Percentiles rank a stretch among this genome's conserved stretches.
These are phyloP conservation scores for Crithidia expoeki DNA, from an alignment of 208 protist genomes.

Conservation along the genomic window DNA sequence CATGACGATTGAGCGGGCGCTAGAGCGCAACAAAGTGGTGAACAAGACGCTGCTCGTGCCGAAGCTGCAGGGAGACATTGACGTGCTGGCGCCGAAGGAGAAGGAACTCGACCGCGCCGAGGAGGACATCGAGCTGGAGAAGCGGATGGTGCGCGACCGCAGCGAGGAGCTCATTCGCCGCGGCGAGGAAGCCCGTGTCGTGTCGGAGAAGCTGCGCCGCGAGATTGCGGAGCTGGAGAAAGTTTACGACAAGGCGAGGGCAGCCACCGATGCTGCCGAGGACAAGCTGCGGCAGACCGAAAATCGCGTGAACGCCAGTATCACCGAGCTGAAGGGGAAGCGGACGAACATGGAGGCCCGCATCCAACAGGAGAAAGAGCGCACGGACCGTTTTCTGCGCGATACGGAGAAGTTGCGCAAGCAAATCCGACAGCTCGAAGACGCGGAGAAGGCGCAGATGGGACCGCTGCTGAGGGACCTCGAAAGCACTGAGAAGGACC, in stretches of 20 bases:
- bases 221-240: constrained; percentile 80
- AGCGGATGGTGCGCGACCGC: constrained; percentile 84
- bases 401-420: constrained; percentile 82
- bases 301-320: constrained; percentile 65
- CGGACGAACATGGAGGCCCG: constrained; percentile 73
- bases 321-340: constrained; percentile 57
- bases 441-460: constrained; percentile 66
- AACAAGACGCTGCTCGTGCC: constrained; percentile 82
- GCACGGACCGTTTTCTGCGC: constrained; percentile 57
- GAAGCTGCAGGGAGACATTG: constrained; percentile 79
- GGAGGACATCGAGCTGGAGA: constrained; percentile 87
- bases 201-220: constrained; percentile 76
- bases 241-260: constrained; percentile 38
- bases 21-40: constrained; percentile 65
- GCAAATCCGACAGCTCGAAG: constrained; percentile 80
- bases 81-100: constrained; percentile 74
- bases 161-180: constrained; percentile 83
- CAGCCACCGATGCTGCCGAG: constrained; percentile 58
- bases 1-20: constrained; percentile 58
- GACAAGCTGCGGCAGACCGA: constrained; percentile 58
- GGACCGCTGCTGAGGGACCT: constrained; percentile 65
- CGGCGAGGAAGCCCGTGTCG: constrained; percentile 82
- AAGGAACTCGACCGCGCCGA: constrained; percentile 79
- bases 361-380: constrained; percentile 86
- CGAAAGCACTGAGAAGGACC: constrained; percentile 53